Evolutionary conservation across 495 filamentous ascomycete genomes (phyloP).

Genomic region (Apiosordaria backusii): DNA sequence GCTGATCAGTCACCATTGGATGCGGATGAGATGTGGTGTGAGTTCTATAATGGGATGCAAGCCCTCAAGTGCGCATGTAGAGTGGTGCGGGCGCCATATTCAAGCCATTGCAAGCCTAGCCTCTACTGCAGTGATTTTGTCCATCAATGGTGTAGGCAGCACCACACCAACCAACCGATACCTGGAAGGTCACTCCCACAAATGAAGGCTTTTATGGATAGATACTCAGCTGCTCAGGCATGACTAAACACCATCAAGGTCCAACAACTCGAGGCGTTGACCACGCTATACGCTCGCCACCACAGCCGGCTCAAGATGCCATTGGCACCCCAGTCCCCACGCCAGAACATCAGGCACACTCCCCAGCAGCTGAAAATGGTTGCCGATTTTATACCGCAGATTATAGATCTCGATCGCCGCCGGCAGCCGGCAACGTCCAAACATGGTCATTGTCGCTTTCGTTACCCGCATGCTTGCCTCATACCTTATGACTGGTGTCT

Average conservation of each 20-base stretch:
- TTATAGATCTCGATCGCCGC: constrained; percentile 7
- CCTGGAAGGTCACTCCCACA: constrained; percentile 1
- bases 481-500: constrained; percentile 24
- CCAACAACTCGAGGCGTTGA: constrained; percentile 11
- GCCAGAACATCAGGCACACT: constrained; percentile 14
- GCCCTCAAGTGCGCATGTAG: too few relatives aligned
- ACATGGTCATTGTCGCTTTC: constrained; percentile 5
- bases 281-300: constrained; percentile 9
- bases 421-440: background rate
- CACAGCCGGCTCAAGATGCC: constrained; percentile 11
- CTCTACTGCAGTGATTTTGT: background rate
- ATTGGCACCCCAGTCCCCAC: constrained; percentile 18
- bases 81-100: too few relatives aligned
- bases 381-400: background rate
- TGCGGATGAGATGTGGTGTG: too few relatives aligned
- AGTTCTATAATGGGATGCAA: too few relatives aligned
- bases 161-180: background rate
- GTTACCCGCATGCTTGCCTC: constrained; percentile 15
- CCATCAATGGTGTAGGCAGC: background rate
- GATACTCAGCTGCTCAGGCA: constrained; percentile 11
- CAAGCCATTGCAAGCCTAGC: too few relatives aligned
- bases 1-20: too few relatives aligned
- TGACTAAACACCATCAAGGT: constrained; percentile 14
- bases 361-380: constrained; percentile 11
- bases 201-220: constrained; percentile 14